Evolutionary conservation across 2,329 filamentous ascomycete genomes (phyloP), one percentile per base, ranked within the genome.

Genomic region (Epichloe sylvatica): DNA sequence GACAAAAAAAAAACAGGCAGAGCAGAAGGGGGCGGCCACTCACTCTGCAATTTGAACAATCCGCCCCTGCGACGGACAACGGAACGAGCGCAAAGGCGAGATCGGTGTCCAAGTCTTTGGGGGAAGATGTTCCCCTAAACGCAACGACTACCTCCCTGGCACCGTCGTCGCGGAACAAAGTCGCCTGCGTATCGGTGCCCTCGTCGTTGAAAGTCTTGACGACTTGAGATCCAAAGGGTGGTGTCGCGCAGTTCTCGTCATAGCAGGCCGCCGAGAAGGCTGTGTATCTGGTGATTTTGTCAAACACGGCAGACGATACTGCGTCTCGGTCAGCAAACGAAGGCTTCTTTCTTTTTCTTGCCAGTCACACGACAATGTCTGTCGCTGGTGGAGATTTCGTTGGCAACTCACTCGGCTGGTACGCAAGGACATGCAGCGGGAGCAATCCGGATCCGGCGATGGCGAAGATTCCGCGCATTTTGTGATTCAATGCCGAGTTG

Each of bases 101-200:
- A 34, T 49, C 41, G 4, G 47, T 19, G 21, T 49, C 47, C 21
- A 49, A 21, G 34, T 49, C 47, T 21, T 34, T 13, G 3, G 47
- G 47, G 8, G 47, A 17, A 13, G 47, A 45, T 12, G 47, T 49
- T 21, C 47, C 47, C 47, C 47, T 39, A 8, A 49, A 49, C 13
- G 47, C 47, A n/a, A 49, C 45, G 42, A 49, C 25, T 11, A 49
- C 25, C 17, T 49, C 47, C 4, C 38, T 38, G 21, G 47, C 47
- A 3, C 11, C 9, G 12, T 45, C 23, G 21, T 49, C 47, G 35
- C 41, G 47, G 41, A 45, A 49, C 41, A 49, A n/a, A n/a, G 47
- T 49, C 34, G 47, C 47, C 21, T 49, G 47, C 4, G 47, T 21
- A 19, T 45, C 41, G 9, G 34, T 38, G 11, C 9, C 34, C 4